A percentile compares a stretch with the other conserved stretches of the same genome.
These are phyloP conservation scores for Drosera capensis DNA, from an alignment of 148 eudicot genomes.

Conservation along the genomic window DNA sequence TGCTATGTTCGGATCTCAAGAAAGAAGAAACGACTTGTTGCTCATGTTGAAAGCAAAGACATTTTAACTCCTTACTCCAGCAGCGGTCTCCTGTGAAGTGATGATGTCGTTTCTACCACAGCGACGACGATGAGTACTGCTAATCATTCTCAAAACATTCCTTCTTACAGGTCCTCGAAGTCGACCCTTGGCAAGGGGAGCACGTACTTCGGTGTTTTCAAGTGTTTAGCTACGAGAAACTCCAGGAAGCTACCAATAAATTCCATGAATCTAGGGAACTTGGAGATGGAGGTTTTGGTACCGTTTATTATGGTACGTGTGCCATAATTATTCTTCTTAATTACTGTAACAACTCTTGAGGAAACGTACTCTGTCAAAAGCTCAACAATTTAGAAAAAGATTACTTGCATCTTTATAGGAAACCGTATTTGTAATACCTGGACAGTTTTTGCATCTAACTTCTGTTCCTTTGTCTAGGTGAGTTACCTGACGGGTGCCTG, in stretches of 20 bases:
- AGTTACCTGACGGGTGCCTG: background rate
- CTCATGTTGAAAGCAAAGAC: background rate
- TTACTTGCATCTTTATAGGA: too few species aligned
- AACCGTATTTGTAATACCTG: too few species aligned
- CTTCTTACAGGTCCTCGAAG: background rate
- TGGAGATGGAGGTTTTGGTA: constrained; percentile 1
- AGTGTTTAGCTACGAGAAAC: background rate
- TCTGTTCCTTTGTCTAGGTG: background rate
- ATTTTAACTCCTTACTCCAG: background rate
- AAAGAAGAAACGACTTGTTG: background rate
- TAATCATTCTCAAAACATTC: background rate
- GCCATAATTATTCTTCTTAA: background rate
- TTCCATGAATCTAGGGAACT: constrained; percentile 1
- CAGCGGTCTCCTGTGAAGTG: background rate
- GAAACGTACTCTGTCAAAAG: too few species aligned
- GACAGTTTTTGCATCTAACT: too few species aligned
- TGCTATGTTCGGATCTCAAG: background rate
- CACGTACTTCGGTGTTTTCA: constrained; percentile 2
- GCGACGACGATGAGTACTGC: background rate
- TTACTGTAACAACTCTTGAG: background rate
- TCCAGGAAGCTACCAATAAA: background rate
- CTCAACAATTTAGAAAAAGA: too few species aligned
- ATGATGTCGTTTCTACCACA: background rate
- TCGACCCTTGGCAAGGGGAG: background rate
- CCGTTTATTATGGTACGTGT: background rate